Percentiles rank a stretch among this genome's conserved stretches.
These are phyloP conservation scores for Venturia oleaginea DNA, from an alignment of 2,329 filamentous ascomycete genomes.

Conservation along the genomic window DNA sequence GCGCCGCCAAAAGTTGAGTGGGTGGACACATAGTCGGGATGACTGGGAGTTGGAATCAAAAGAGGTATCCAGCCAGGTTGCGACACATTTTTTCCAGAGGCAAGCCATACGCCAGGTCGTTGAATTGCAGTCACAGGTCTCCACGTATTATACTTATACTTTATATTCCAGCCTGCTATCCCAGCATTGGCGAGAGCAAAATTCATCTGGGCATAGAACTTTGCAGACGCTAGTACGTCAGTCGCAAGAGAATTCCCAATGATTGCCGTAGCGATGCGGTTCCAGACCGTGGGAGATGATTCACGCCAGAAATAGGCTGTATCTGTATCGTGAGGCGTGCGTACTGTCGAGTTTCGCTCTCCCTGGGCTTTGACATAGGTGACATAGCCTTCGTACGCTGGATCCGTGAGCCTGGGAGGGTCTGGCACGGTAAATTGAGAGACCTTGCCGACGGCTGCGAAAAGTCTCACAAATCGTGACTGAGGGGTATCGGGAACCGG, in stretches of 20 bases:
- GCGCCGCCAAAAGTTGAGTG: slow-evolving; percentile 23
- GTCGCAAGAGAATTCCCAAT: slow-evolving; percentile 19
- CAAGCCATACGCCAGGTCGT: slow-evolving; percentile 18
- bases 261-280: slow-evolving; percentile 20
- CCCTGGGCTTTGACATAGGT: slow-evolving; percentile 21
- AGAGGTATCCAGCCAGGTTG: slow-evolving; percentile 21
- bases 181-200: slow-evolving; percentile 24
- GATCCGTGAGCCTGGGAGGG: slow-evolving; percentile 18
- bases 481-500: slow-evolving; percentile 22
- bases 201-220: slow-evolving; percentile 23
- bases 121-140: slow-evolving; percentile 20
- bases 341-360: slow-evolving; percentile 20
- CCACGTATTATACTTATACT: slow-evolving; percentile 22
- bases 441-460: slow-evolving; percentile 21
- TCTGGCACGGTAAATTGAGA: slow-evolving; percentile 19
- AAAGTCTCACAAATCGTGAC: slow-evolving; percentile 20
- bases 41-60: slow-evolving; percentile 21
- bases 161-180: slow-evolving; percentile 22
- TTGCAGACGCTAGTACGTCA: slow-evolving; percentile 21
- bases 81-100: slow-evolving; percentile 19
- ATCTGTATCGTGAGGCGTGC: slow-evolving; percentile 19
- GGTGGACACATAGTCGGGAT: slow-evolving; percentile 23
- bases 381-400: slow-evolving; percentile 19
- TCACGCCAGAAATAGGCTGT: slow-evolving; percentile 24
- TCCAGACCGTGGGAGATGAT: slow-evolving; percentile 21